These are phyloP conservation scores for Phaeophleospora eucalypticola DNA, from an alignment of 2,329 filamentous ascomycete genomes.

Conservation along the genomic window DNA sequence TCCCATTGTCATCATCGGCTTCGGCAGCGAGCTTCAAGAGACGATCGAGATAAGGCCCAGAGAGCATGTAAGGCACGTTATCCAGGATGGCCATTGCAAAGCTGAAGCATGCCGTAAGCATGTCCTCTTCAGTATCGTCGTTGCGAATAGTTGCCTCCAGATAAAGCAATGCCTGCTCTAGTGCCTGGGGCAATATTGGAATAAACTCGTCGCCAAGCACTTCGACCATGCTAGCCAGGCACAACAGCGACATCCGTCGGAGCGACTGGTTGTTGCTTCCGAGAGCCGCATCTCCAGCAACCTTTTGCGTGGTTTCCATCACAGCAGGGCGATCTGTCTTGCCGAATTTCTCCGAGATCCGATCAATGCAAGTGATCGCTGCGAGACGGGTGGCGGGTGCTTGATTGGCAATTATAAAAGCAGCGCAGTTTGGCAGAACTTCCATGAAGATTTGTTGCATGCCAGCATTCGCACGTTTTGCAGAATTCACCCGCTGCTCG, in stretches of 20 bases:
- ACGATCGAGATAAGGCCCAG: slow-evolving; percentile 66
- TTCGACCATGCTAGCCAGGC: slow-evolving; percentile 82
- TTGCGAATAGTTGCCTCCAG: slow-evolving; percentile 59
- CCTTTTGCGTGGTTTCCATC: slow-evolving; percentile 67
- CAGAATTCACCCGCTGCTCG: slow-evolving; percentile 71
- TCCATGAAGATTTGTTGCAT: slow-evolving; percentile 63
- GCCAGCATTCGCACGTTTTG: slow-evolving; percentile 65
- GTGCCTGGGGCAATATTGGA: slow-evolving; percentile 70
- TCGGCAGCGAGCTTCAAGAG: slow-evolving; percentile 68
- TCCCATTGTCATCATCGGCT: slow-evolving; percentile 42
- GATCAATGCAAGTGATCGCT: slow-evolving; percentile 84
- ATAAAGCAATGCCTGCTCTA: slow-evolving; percentile 68
- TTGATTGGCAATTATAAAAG: slow-evolving; percentile 67
- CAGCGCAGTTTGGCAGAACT: slow-evolving; percentile 46
- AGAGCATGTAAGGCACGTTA: slow-evolving; percentile 85
- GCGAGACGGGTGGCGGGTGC: slow-evolving; percentile 77
- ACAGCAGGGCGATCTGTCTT: slow-evolving; percentile 82
- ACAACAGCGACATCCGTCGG: slow-evolving; percentile 79
- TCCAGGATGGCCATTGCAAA: slow-evolving; percentile 76
- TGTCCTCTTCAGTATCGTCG: slow-evolving; percentile 45
- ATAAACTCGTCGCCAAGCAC: slow-evolving; percentile 83
- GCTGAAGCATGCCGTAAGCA: slow-evolving; percentile 50
- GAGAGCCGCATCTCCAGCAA: slow-evolving; percentile 72
- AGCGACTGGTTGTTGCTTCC: slow-evolving; percentile 73
- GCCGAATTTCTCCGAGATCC: slow-evolving; percentile 90